Conservation (phyloP, 805 yeast species). For the Kurtzmaniella fragi region DNA sequence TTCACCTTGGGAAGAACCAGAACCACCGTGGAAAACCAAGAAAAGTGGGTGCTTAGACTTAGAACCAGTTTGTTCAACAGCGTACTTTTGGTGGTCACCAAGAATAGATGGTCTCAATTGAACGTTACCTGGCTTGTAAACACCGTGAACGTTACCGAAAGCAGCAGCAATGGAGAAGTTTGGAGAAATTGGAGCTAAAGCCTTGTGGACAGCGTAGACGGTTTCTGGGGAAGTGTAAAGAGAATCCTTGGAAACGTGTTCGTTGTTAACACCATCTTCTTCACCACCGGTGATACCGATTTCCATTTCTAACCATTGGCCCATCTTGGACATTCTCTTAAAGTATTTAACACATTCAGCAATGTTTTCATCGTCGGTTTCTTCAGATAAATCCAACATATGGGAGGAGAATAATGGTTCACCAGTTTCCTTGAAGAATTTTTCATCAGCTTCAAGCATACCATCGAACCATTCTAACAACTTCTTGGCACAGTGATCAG, state of each 20-base stretch:
- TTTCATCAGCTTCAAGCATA: slow-evolving; percentile 95
- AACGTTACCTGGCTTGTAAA: slow-evolving; percentile 98
- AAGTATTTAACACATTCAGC: slow-evolving; percentile 92
- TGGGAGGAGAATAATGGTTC: slow-evolving; percentile 98
- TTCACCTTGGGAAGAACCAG: slow-evolving; percentile 92
- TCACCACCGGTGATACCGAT: slow-evolving; percentile 99
- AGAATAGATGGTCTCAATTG: slow-evolving; percentile 86
- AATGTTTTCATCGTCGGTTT: slow-evolving; percentile 93
- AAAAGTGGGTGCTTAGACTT: slow-evolving; percentile 67
- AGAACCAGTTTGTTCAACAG: slow-evolving; percentile 60
- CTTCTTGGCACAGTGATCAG: slow-evolving; percentile 99
- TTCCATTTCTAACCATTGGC: slow-evolving; percentile 99
- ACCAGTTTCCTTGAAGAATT: slow-evolving; percentile 77
- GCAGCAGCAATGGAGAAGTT: slow-evolving; percentile 99
- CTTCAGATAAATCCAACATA: slow-evolving; percentile 98
- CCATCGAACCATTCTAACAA: slow-evolving; percentile 98
- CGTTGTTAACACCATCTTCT: slow-evolving; percentile 99
- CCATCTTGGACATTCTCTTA: slow-evolving; percentile 86
- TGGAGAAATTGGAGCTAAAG: slow-evolving; percentile 86
- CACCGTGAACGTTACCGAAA: slow-evolving; percentile 99
- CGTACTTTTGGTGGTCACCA: slow-evolving; percentile 93
- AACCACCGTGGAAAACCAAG: slow-evolving; percentile 99
- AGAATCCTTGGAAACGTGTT: slow-evolving; percentile 78
- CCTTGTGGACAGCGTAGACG: slow-evolving; percentile 86
- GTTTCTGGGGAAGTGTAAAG: slow-evolving; percentile 95